Evolutionary conservation across 164 flowering plant genomes (phyloP).

Genomic region (Chimonanthus salicifolius): DNA sequence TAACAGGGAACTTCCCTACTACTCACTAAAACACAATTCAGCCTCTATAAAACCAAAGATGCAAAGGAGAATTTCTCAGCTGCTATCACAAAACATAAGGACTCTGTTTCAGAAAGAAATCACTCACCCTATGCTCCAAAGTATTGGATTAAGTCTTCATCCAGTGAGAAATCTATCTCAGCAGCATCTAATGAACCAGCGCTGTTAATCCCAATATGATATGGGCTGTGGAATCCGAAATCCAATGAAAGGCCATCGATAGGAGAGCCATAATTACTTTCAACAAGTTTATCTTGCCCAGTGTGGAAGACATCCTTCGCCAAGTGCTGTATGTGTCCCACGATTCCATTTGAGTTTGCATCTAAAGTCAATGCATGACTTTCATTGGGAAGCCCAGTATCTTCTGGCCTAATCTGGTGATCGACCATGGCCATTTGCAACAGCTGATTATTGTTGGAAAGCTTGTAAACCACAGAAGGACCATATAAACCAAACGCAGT

Average conservation of each 20-base stretch:
- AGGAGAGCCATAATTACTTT: constrained; percentile 36
- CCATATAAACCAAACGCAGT: constrained; percentile 23
- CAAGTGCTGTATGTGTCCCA: constrained; percentile 28
- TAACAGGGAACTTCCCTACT: background rate
- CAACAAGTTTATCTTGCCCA: constrained; percentile 36
- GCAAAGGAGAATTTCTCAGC: background rate
- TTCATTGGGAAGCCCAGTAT: constrained; percentile 13
- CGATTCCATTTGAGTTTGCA: constrained; percentile 24
- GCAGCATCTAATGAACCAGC: constrained; percentile 25
- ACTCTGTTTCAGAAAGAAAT: background rate
- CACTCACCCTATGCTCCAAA: constrained; percentile 44
- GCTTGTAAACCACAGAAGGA: constrained; percentile 24
- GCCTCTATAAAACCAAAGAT: background rate
- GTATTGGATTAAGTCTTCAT: constrained; percentile 34
- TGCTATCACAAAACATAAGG: background rate
- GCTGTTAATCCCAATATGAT: constrained; percentile 27
- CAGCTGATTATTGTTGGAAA: constrained; percentile 22
- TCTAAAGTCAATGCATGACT: constrained; percentile 15
- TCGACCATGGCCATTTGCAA: constrained; percentile 24
- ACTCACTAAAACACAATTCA: background rate
- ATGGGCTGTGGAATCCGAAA: constrained; percentile 34
- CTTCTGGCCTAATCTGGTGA: constrained; percentile 25
- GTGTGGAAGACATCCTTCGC: constrained; percentile 35
- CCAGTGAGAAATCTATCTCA: constrained; percentile 27
- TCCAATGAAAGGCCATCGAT: constrained; percentile 30